These are phyloP conservation scores for Coprinellus aureogranulatus DNA, from an alignment of 768 basidiomycete species.

Conservation along the genomic window DNA sequence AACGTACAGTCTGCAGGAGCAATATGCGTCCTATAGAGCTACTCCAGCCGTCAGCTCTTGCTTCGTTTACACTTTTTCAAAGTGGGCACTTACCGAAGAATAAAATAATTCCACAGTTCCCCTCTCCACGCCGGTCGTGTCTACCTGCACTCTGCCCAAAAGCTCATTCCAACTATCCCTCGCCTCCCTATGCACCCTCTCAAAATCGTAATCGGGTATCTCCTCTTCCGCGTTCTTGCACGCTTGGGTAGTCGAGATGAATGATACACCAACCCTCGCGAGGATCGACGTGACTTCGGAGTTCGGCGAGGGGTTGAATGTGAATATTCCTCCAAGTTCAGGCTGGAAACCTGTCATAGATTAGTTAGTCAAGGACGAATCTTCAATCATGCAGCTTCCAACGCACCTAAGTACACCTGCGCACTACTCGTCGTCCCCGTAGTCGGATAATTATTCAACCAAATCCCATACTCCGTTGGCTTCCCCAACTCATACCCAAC, in stretches of 20 bases:
- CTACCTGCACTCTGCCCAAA: slow-evolving; percentile 52
- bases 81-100: slow-evolving; percentile 43
- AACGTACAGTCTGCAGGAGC: slow-evolving; percentile 61
- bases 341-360: slow-evolving; percentile 45
- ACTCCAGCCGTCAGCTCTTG: not conserved
- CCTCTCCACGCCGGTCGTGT: slow-evolving; percentile 43
- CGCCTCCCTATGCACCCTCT: slow-evolving; percentile 40
- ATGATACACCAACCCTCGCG: slow-evolving; percentile 62
- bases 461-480: slow-evolving; percentile 57
- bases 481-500: slow-evolving; percentile 44
- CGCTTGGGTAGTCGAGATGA: slow-evolving; percentile 59
- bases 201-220: slow-evolving; percentile 58
- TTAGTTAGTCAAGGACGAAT: too few relatives aligned
- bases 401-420: slow-evolving; percentile 52
- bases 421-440: slow-evolving; percentile 42
- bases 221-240: slow-evolving; percentile 61
- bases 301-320: slow-evolving; percentile 45
- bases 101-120: slow-evolving; percentile 57
- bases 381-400: too few relatives aligned
- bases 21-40: slow-evolving; percentile 62
- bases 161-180: slow-evolving; percentile 57
- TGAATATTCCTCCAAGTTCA: slow-evolving; percentile 54
- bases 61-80: not conserved
- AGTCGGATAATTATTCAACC: slow-evolving; percentile 49
- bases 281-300: slow-evolving; percentile 41